Percentiles rank a stretch among this genome's conserved stretches.
Conservation (phyloP, 306 rosid genomes). For the Malus asiatica region DNA sequence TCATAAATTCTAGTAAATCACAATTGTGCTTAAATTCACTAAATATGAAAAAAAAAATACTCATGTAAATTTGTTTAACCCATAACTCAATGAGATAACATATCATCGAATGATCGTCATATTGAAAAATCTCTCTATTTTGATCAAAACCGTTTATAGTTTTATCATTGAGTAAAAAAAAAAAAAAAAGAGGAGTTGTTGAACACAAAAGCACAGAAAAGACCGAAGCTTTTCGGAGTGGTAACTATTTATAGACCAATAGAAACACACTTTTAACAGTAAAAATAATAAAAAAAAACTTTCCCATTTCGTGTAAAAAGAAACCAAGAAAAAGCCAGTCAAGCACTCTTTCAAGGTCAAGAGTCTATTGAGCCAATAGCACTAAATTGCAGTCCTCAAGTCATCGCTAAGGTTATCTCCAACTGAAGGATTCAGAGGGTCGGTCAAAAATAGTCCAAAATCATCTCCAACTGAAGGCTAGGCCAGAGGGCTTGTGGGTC, state of each 20-base stretch:
- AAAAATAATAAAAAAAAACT: background rate
- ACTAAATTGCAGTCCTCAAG: background rate
- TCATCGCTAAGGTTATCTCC: too few species aligned
- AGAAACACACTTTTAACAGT: background rate
- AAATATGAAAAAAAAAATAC: too few species aligned
- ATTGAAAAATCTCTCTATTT: background rate
- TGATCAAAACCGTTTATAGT: background rate
- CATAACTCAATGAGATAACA: too few species aligned
- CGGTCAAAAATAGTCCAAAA: too few species aligned
- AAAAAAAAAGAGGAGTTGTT: background rate
- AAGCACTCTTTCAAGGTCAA: background rate
- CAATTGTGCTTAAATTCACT: too few species aligned
- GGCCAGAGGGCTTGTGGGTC: too few species aligned
- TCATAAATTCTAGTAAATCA: too few species aligned
- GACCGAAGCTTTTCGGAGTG: background rate
- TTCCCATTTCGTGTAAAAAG: background rate
- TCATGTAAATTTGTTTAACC: too few species aligned
- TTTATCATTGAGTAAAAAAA: background rate
- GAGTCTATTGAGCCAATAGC: background rate
- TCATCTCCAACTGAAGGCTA: too few species aligned
- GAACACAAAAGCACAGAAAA: background rate
- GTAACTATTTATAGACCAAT: background rate
- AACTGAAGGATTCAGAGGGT: too few species aligned
- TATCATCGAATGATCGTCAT: too few species aligned
- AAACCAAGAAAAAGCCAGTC: constrained; percentile 3